Base-by-base conservation (phyloP, 495 filamentous ascomycete genomes). In the Podospora conica region DNA sequence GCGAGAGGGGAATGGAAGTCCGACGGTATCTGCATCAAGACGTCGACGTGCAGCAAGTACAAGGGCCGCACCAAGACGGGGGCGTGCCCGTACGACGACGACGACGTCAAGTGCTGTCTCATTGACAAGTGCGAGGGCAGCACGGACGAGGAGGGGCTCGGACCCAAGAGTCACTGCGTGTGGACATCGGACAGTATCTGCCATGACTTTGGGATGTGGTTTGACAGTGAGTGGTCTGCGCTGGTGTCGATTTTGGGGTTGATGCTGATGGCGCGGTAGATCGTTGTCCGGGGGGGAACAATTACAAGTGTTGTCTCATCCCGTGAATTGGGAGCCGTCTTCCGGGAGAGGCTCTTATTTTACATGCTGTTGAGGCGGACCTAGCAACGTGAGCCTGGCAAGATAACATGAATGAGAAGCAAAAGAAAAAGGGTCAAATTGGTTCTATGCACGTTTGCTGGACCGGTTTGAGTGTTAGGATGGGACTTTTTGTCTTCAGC, bases 51-150 rank as follows among this genome's bases (percentile, higher is more conserved):
- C 58, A 56, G n/a, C 27, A 21, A 24, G 8, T 61, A 61, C 29
- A 61, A 61, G 21, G 59, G 59, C 15, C 53, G 21, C 4, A 61
- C 59, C 21, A 61, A 21, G 29, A 53, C 2, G 15, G 33, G 33
- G 9, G 59, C 59, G 15, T 61, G 59, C 48, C 64, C 64, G n/a
- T 61, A 40, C 59, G 64, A 66, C 48, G 24, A 23, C 48, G 64
- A 60, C 58, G 64, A 66, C 27, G 64, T 66, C 40, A 66, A 66
- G 58, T 66, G 64, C 58, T 66, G 64, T 12, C 40, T 66, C 2
- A 31, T 66, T 7, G 64, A 61, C 53, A 22, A 53, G 23, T 61
- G 59, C 59, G 31, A 40, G 20, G 28, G 28, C 27, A 15, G 18
- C n/a, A n/a, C 59, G 4, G 57, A 59, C 22, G 40, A 48, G 15